Conservation (phyloP, 2,329 filamentous ascomycete genomes). For the Diaporthe citrichinensis region DNA sequence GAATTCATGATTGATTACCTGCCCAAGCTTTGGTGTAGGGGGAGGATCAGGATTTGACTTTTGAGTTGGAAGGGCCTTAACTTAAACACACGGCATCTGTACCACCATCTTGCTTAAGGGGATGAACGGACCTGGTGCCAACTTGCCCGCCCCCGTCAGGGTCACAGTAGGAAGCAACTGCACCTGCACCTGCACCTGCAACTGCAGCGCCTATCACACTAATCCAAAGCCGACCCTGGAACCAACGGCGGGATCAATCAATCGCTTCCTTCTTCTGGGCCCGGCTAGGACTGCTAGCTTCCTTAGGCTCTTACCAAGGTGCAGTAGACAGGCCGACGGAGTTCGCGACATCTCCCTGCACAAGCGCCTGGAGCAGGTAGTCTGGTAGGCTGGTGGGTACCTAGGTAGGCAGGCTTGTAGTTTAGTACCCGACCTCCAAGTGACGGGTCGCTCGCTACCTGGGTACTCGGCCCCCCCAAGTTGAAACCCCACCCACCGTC, state of each 20-base stretch:
- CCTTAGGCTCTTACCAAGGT: conserved; percentile 7
- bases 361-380: background rate
- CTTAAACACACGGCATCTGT: background rate
- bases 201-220: conserved; percentile 16
- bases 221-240: background rate
- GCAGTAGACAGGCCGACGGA: conserved; percentile 8
- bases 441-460: background rate
- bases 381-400: background rate
- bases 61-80: background rate
- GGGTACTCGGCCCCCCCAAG: background rate
- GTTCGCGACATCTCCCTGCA: conserved; percentile 6
- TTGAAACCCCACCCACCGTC: background rate
- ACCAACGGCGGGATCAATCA: conserved; percentile 19
- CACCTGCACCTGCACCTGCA: conserved; percentile 16
- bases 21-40: background rate
- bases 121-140: background rate
- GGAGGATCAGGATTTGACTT: background rate
- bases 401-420: background rate
- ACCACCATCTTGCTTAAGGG: background rate
- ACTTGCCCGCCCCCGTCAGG: conserved; percentile 3
- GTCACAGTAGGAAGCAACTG: conserved; percentile 20
- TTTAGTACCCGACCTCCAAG: background rate
- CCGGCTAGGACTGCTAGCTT: conserved; percentile 16
- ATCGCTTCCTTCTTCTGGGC: conserved; percentile 27
- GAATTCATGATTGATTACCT: background rate